A percentile compares a stretch with the other conserved stretches of the same genome.
Evolutionary conservation across 2,329 filamentous ascomycete genomes (phyloP).

Genomic region (Emmonsia crescens): DNA sequence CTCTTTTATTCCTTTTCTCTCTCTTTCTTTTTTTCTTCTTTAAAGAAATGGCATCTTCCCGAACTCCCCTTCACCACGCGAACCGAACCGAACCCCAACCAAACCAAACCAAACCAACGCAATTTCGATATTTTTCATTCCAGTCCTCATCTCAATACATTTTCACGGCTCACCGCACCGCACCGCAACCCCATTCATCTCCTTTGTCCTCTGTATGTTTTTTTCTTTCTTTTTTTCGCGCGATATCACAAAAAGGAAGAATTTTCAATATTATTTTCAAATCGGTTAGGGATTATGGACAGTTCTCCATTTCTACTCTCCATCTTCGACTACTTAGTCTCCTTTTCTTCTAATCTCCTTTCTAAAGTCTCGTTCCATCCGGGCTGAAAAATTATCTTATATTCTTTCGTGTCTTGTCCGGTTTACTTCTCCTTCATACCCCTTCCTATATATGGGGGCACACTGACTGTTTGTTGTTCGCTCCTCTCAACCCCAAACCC

Average conservation of each 20-base stretch:
- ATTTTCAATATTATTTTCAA: neutral
- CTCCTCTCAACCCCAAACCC: no score
- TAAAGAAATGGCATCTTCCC: no score
- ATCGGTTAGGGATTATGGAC: neutral
- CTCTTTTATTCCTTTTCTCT: neutral
- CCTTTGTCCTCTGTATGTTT: neutral
- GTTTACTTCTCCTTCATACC: neutral
- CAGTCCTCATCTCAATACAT: neutral
- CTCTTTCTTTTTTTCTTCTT: neutral
- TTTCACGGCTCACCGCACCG: neutral
- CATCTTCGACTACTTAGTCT: neutral
- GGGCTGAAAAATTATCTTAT: neutral
- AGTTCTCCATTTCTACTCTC: neutral
- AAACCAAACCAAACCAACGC: neutral
- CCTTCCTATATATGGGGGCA: neutral
- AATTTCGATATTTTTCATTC: neutral
- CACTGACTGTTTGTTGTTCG: no score
- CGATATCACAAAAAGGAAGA: neutral
- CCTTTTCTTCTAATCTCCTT: neutral
- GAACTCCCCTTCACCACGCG: neutral
- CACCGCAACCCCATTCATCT: neutral
- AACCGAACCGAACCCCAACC: neutral
- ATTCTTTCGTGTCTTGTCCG: neutral
- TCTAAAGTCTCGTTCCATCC: no score
- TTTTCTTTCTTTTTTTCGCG: neutral